Base-by-base conservation (phyloP, 331 rosid genomes). In the Pyracantha coccinea region DNA sequence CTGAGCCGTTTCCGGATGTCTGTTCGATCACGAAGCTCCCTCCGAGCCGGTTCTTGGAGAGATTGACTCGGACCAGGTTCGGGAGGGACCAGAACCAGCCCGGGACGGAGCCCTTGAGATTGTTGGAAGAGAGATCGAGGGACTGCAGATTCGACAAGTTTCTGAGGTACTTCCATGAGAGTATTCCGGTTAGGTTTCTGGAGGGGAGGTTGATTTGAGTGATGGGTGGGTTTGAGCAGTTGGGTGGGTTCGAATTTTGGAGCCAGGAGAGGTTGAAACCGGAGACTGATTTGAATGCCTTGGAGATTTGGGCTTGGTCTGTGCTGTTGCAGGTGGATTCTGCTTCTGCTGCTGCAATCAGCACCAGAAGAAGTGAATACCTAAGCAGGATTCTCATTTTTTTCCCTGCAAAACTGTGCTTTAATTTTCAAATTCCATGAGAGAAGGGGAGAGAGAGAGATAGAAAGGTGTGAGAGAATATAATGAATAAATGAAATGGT, bases 161-260 rank as follows among this genome's bases (percentile, higher is more conserved):
- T 71, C 79, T 79, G 14, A 95, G 77, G 28, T 80, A 85, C 52
- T 50, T 75, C 99, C 97, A 95, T 7, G 99, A 85, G 68, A 90
- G 62, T n/a, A 66, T 69, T 4, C 99, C 99, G 11, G 76, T 85
- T 23, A 95, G 85, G 70, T 89, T 90, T 77, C 28, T 89, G 44
- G 84, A 88, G 0, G 88, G 62, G 25, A 95, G 91, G 7, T 67
- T 66, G 11, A 95, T 83, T 17, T 75, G 63, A 27, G 29, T 74
- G 44, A 89, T 76, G 17, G 69, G 68, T 64, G 81, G 65, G 25
- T 59, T 67, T 16, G 90, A 71, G 73, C 97, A 95, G 82, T 85
- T 86, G 16, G 81, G 68, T 72, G 11, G 68, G 9, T 35, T 57
- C 1, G 8, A 25, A 8, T 47, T 75, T 14, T 61, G 65, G 52